phyloP scores from a whole-genome alignment of 768 basidiomycete species.

The Tephrocybe sp. region DNA sequence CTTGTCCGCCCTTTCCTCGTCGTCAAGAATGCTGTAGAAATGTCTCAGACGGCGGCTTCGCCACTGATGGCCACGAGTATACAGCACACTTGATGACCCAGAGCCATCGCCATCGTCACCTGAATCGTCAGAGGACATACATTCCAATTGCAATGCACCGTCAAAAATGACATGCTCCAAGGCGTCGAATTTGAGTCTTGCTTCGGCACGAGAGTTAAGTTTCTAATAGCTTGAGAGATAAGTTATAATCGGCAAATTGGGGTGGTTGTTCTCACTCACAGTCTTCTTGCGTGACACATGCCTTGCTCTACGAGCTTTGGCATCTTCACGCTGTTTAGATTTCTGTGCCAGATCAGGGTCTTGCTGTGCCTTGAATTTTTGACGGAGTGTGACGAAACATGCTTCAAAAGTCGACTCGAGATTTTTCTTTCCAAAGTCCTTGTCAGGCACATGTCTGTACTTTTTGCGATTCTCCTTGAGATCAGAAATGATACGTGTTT shows the following conservation, averaged over 20 bases:
- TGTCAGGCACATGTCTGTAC: conserved; percentile 64
- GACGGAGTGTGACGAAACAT: conserved; percentile 63
- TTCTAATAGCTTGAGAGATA: conserved; percentile 41
- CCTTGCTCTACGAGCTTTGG: conserved; percentile 60
- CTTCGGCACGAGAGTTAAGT: conserved; percentile 60
- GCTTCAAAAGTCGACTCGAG: conserved; percentile 68
- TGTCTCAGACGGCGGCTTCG: conserved; percentile 60
- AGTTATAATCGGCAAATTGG: not conserved
- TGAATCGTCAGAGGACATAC: conserved; percentile 83
- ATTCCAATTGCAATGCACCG: conserved; percentile 67
- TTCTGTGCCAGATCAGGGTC: conserved; percentile 5
- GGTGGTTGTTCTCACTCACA: conserved; percentile 36
- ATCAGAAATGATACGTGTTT: conserved; percentile 57
- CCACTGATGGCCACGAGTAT: conserved; percentile 62
- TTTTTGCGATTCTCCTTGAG: conserved; percentile 50
- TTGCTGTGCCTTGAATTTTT: conserved; percentile 62
- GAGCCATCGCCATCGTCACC: conserved; percentile 41
- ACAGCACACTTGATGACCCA: conserved; percentile 36
- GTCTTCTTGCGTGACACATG: conserved; percentile 59
- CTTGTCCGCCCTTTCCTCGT: conserved; percentile 46
- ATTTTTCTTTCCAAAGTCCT: conserved; percentile 61
- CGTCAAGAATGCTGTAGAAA: conserved; percentile 62
- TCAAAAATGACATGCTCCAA: conserved; percentile 69
- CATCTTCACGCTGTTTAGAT: conserved; percentile 50
- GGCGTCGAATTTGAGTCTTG: conserved; percentile 46